Evolutionary conservation across 1,284 basidiomycete genomes (phyloP), one percentile per base, ranked within the genome.

Genomic region (Chalciporus piperatoides): DNA sequence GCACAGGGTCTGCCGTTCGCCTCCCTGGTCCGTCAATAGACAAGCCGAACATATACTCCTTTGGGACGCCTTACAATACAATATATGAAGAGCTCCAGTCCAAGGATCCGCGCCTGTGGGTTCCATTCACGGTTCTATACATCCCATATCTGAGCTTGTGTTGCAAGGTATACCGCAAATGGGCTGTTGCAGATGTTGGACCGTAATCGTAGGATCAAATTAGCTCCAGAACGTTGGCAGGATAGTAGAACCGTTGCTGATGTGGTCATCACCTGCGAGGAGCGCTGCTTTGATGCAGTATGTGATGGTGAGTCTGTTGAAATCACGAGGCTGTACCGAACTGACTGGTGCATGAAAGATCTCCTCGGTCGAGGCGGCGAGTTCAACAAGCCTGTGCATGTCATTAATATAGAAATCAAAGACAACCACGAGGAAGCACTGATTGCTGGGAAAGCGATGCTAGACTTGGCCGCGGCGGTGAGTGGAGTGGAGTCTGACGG

Each of bases 381-480:
- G 54, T 85, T 86, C 64, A 98, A 95, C 71, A 85, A 88, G 48
- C 86, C 93, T 0, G 94, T 99, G 19, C 97, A 99, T 68, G 73
- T 99, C 48, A 93, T 99, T 68, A 99, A 99, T 69, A 82, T 99
- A 53, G 97, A 99, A 67, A 99, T 99, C 72, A 97, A 92, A 73
- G 97, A 99, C 71, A 99, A 97, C 64, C 96, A 98, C 62, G 97
- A 99, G 74, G 97, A 99, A 69, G 97, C 97, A 0, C 77, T 90
- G 27, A 91, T 97, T 52, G 97, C 97, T 12, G 96, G 96, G 11
- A 91, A 88, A 68, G 94, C 96, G 1, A 96, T 99, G 60, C 75
- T 99, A 28, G 96, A 96, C 61, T 77, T 99, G n/a, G 92, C 92
- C 10, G 76, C 82, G 43, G 86, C 92, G 49, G 95, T 96, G 63